Percentiles rank a stretch among this genome's conserved stretches.
These are phyloP conservation scores for Jimgerdemannia lactiflua DNA, from an alignment of 192 early-diverging fungal genomes.

Conservation along the genomic window DNA sequence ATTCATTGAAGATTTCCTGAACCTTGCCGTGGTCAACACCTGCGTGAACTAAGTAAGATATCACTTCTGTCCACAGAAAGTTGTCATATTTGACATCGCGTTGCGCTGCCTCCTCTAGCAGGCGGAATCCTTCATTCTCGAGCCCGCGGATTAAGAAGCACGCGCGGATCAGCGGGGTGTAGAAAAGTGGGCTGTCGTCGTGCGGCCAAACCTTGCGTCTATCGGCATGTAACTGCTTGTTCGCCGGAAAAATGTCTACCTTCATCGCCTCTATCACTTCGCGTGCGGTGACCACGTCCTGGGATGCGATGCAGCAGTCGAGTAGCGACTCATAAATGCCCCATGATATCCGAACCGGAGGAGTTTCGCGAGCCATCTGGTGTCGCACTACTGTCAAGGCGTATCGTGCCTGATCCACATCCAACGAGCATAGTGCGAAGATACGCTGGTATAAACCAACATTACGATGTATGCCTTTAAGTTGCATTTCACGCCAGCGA, in stretches of 20 bases:
- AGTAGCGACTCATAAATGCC: conserved; percentile 23
- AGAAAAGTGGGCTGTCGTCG: conserved; percentile 1
- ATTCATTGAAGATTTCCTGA: conserved; percentile 25
- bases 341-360: conserved; percentile 4
- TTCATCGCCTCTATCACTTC: conserved; percentile 15
- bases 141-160: conserved; percentile 5
- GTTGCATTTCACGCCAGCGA: conserved; percentile 26
- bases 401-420: conserved; percentile 20
- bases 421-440: conserved; percentile 25
- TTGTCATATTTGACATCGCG: conserved; percentile 11
- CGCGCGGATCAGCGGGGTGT: conserved; percentile 14
- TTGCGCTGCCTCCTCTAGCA: conserved; percentile 21
- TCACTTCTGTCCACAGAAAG: conserved; percentile 13
- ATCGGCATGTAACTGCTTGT: neutral
- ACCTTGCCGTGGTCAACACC: conserved; percentile 4
- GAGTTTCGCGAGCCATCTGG: conserved; percentile 20
- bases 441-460: conserved; percentile 19
- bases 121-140: neutral
- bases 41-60: conserved; percentile 4
- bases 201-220: neutral
- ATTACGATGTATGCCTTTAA: conserved; percentile 25
- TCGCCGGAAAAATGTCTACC: neutral
- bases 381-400: conserved; percentile 22
- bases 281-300: conserved; percentile 9
- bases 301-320: conserved; percentile 28